Evolutionary conservation across 169 alveolate species (phyloP), one percentile per base, ranked within the genome.

Genomic region (Eimeria acervulina): DNA sequence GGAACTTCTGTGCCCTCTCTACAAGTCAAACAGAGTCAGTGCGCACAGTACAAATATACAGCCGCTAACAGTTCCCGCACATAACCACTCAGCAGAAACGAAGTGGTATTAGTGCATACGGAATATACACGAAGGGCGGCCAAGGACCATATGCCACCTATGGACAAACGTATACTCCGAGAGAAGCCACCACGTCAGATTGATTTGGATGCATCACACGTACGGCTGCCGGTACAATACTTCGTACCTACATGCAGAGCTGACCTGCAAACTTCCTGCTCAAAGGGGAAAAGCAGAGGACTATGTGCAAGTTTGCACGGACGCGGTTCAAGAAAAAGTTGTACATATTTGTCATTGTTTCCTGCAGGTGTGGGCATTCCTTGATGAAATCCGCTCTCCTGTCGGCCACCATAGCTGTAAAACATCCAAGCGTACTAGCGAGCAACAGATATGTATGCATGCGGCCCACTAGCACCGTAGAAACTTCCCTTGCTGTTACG

Each of bases 251-350:
- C 26, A 40, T 8, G 59, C 44, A 33, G 2, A 21, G 19, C 91
- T 51, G 10, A 92, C 88, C 99, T 96, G 99, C 98, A 98, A 98
- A 98, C 94, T 98, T 99, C 72, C 98, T 95, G 87, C 99, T 98
- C 36, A 98, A 99, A 21, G 99, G 99, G 68, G 99, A 98, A 99
- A 99, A 99, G 91, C 99, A 98, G 59, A 99, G 98, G 72, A 99
- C 98, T 78, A 99, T 95, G 96, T 99, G 99, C 93, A 99, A 97
- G 97, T 99, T 98, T 97, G 99, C 99, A 97, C 99, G 98, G 42
- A 99, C 99, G 94, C 99, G 98, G 96, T 98, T 99, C 94, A 99
- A 97, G 95, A 98, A 98, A 94, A 97, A 98, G 95, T 96, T 97
- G 98, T 98, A 98, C 94, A 95, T n/a, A 90, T 95, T 95, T 55